phyloP scores from a whole-genome alignment of 176 grass and related monocot genomes.

The Aegilops tauschii region DNA sequence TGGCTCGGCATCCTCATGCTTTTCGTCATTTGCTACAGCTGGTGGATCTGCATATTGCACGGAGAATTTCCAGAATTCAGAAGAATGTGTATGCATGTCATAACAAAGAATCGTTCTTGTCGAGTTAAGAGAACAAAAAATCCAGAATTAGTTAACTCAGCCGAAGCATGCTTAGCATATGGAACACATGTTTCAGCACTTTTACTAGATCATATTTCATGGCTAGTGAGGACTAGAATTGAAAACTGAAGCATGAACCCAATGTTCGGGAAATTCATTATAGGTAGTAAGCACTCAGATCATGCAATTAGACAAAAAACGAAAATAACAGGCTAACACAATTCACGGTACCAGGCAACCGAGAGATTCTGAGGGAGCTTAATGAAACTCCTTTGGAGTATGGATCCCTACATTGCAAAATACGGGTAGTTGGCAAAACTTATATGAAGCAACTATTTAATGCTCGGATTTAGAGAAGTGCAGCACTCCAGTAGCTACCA shows the following conservation, averaged over 20 bases:
- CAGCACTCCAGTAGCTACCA: constrained; percentile 53
- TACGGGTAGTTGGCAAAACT: constrained; percentile 32
- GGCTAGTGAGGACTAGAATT: neutral
- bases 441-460: constrained; percentile 25
- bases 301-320: neutral
- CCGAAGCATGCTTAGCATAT: neutral
- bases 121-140: neutral
- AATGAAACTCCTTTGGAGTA: constrained; percentile 71
- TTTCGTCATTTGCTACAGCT: constrained; percentile 6
- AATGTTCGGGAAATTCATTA: neutral
- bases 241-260: neutral
- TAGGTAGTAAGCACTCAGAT: neutral
- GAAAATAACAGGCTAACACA: constrained; percentile 25
- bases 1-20: constrained; percentile 29
- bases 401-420: constrained; percentile 77
- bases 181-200: neutral
- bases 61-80: neutral
- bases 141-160: constrained; percentile 4
- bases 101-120: neutral
- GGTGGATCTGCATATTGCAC: constrained; percentile 39
- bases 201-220: neutral
- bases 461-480: constrained; percentile 3
- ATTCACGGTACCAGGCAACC: constrained; percentile 44
- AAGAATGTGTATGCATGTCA: neutral
- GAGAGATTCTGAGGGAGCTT: constrained; percentile 56